Evolutionary conservation across 83 land plant genomes (phyloP).

Genomic region (Picea engelmannii): DNA sequence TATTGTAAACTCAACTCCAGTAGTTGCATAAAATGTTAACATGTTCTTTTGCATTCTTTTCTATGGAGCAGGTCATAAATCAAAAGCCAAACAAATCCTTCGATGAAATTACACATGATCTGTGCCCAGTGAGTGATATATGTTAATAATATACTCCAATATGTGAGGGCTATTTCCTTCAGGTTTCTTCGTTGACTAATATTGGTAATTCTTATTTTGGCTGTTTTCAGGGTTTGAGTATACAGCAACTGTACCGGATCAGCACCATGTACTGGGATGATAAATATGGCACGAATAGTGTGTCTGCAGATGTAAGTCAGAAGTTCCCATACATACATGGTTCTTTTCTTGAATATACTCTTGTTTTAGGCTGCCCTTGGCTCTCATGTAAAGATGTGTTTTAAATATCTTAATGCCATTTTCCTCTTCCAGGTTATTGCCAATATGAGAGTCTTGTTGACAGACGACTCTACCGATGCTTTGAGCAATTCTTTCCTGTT

Average conservation of each 20-base stretch:
- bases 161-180: not conserved
- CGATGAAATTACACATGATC: constrained; percentile 87
- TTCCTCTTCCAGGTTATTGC: constrained; percentile 71
- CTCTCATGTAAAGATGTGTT: not conserved
- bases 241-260: constrained; percentile 77
- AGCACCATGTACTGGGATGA: constrained; percentile 92
- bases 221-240: constrained; percentile 63
- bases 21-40: not conserved
- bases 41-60: constrained; percentile 2
- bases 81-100: constrained; percentile 92
- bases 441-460: constrained; percentile 95
- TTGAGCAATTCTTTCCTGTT: constrained; percentile 94
- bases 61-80: constrained; percentile 76
- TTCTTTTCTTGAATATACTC: not conserved
- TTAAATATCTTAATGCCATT: not conserved
- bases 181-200: not conserved
- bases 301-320: constrained; percentile 59
- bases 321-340: not conserved
- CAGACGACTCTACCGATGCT: constrained; percentile 96
- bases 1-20: not conserved
- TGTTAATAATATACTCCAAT: not conserved
- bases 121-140: constrained; percentile 70
- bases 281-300: constrained; percentile 85
- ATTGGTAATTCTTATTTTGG: not conserved
- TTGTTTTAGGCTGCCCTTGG: not conserved